Base-by-base conservation (phyloP, 2,329 filamentous ascomycete species). In the Raffaelea albimanens region DNA sequence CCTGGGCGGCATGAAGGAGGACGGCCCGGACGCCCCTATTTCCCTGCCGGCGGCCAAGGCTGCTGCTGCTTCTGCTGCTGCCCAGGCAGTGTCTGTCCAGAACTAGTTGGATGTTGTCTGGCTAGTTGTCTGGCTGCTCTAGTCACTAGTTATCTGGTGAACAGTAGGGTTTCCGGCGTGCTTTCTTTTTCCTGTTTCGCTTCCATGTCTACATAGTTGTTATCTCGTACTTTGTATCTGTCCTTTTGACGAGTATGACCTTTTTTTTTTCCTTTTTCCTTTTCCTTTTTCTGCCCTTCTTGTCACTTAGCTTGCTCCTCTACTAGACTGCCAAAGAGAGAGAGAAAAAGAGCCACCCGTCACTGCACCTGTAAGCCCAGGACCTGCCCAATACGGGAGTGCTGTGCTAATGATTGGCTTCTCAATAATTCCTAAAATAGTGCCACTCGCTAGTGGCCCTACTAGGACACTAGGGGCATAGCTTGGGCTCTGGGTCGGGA, bases 1-100 rank as follows among this genome's bases (percentile, higher is more conserved):
- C 44, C 61, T 72, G 42, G 71, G 71, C 38, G 71, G 71, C 23
- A 75, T 75, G 71, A 64, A 66, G 56, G 69, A 70, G 57, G 66
- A 66, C 34, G 60, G 59, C 11, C 54, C 51, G 14, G 53, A 56
- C 31, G 31, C 31, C 31, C 31, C 31, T 16, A 34, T 34, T 34
- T 34, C 31, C 31, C 31, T 16, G 10, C 9, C 9, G 31, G 31
- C 16, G 31, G 31, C 31, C 31, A 9, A 34, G 16, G n/a, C n/a
- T n/a, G 31, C 31, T 34, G 31, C 31, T 16, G 31, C 16, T 16
- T 16, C 31, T 34, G 31, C 16, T 9, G 31, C 31, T 34, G 31
- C 16, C 31, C 31, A 34, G 31, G 16, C 31, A 34, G 9, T 10
- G 31, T 34, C 31, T 34, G 16, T 34, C 31, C 9, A 34, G 31